Evolutionary conservation across 73 alveolate species (phyloP).

Genomic region (Paramecium pentaurelia): DNA sequence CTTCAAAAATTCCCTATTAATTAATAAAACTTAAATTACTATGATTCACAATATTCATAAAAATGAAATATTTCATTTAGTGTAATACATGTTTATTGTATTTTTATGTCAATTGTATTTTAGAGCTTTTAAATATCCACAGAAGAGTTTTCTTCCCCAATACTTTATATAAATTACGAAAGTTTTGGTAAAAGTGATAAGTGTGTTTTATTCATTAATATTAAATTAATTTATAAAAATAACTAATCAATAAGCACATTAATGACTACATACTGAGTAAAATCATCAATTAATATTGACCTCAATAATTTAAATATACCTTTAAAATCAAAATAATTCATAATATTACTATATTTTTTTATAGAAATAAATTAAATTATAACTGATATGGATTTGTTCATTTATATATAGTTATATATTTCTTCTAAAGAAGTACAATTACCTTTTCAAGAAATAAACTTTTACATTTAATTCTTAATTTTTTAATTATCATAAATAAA

Average conservation of each 20-base stretch:
- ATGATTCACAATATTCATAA: slow-evolving; percentile 40
- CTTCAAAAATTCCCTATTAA: neutral
- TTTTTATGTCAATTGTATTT: neutral
- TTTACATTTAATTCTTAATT: no score
- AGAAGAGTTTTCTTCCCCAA: neutral
- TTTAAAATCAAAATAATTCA: no score
- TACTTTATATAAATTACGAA: neutral
- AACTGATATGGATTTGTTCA: neutral
- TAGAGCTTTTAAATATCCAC: neutral
- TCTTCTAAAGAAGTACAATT: neutral
- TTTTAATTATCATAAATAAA: no score
- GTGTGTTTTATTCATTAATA: neutral
- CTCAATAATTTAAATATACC: neutral
- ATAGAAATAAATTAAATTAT: neutral
- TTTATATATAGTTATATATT: no score
- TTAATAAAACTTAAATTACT: neutral
- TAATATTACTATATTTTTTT: neutral
- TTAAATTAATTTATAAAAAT: neutral
- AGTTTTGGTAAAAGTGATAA: neutral
- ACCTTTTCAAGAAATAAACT: neutral
- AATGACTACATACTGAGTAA: neutral
- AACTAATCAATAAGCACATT: neutral
- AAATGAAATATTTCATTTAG: slow-evolving; percentile 35
- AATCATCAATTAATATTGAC: neutral
- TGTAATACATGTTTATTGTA: neutral